phyloP scores from a whole-genome alignment of 164 flowering plant genomes.

The Annona cherimola region DNA sequence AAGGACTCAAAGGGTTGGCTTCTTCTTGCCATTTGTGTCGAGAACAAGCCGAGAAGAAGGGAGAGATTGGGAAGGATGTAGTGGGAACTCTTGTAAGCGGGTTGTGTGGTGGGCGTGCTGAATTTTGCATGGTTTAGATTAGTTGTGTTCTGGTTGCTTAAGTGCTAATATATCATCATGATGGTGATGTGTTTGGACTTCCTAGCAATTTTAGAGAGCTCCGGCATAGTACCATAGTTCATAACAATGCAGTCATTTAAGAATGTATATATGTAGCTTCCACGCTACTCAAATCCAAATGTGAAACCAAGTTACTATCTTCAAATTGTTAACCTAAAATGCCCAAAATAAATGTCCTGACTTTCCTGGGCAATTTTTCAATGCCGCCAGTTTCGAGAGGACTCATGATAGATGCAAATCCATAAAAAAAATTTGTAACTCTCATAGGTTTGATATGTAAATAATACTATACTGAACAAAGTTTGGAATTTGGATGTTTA shows the following conservation, averaged over 20 bases:
- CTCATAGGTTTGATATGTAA: no score
- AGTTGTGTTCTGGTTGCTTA: slow-evolving; percentile 23
- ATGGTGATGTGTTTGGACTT: background rate
- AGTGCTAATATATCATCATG: slow-evolving; percentile 27
- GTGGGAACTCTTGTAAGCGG: background rate
- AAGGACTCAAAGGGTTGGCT: slow-evolving; percentile 23
- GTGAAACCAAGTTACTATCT: background rate
- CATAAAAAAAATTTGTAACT: no score
- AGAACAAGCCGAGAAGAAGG: background rate
- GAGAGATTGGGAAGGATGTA: background rate
- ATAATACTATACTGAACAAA: no score
- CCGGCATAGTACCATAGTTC: background rate
- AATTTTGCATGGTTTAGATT: background rate
- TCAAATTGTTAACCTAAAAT: background rate
- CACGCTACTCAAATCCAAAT: background rate
- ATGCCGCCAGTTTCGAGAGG: no score
- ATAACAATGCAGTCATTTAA: background rate
- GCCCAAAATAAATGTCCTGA: no score
- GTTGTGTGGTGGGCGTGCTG: background rate
- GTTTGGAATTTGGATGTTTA: no score
- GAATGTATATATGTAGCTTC: background rate
- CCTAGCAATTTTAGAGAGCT: background rate
- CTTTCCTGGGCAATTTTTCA: no score
- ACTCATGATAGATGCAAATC: no score
- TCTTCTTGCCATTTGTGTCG: slow-evolving; percentile 25